These are phyloP conservation scores for Malus asiatica DNA, from an alignment of 306 rosid genomes.

Conservation along the genomic window DNA sequence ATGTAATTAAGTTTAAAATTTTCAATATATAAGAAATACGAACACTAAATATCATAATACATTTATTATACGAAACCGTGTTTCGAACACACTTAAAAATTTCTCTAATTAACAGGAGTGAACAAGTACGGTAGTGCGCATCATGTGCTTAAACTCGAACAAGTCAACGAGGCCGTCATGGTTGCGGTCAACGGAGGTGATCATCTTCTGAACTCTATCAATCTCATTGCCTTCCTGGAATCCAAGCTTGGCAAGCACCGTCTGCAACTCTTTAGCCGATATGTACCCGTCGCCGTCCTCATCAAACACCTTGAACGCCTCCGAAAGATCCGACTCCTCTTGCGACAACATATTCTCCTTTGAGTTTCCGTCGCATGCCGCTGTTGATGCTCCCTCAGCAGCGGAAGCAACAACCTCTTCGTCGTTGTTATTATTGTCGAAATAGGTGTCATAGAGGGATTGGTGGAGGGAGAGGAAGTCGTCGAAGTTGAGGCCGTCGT, in stretches of 20 bases:
- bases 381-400: background rate
- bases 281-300: conserved; percentile 79
- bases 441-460: conserved; percentile 48
- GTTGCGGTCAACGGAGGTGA: conserved; percentile 61
- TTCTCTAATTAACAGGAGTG: conserved; percentile 6
- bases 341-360: conserved; percentile 3
- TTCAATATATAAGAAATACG: too few species aligned
- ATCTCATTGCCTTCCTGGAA: conserved; percentile 54
- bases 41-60: background rate
- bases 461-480: conserved; percentile 57
- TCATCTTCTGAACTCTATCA: conserved; percentile 61
- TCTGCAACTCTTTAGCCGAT: conserved; percentile 69
- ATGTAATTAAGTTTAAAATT: accelerated
- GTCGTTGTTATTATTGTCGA: conserved; percentile 1
- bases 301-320: conserved; percentile 90
- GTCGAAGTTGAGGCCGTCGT: conserved; percentile 47
- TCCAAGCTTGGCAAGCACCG: conserved; percentile 63
- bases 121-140: conserved; percentile 41
- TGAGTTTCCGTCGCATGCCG: background rate
- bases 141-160: conserved; percentile 77
- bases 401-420: background rate
- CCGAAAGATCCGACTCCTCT: conserved; percentile 57
- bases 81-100: too few species aligned
- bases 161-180: conserved; percentile 78
- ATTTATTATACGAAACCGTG: background rate